Percentiles rank a stretch among this genome's conserved stretches.
Conservation (phyloP, 2,329 filamentous ascomycete genomes). For the Emmonsiellopsis sp. region DNA sequence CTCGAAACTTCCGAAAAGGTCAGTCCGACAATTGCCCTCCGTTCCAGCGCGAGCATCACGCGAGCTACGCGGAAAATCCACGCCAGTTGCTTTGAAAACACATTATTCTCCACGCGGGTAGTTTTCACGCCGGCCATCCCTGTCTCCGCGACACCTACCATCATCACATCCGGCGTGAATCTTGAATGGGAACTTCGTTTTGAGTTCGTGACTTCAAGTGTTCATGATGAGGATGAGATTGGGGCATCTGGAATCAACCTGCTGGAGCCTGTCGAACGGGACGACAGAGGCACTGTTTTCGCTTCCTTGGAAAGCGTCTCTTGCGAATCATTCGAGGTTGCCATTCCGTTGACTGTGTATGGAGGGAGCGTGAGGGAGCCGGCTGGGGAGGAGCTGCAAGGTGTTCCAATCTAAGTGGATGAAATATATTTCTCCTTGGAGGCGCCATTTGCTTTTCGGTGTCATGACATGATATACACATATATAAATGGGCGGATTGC, state of each 20-base stretch:
- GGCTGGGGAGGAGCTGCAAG: constrained; percentile 30
- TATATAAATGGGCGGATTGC: background rate
- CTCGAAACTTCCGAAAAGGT: constrained; percentile 84
- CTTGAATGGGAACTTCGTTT: constrained; percentile 83
- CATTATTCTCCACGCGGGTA: constrained; percentile 68
- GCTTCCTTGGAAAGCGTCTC: constrained; percentile 69
- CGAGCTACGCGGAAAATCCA: constrained; percentile 78
- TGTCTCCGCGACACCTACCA: constrained; percentile 74
- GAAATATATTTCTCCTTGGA: background rate
- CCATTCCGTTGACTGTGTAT: constrained; percentile 76
- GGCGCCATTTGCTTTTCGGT: background rate
- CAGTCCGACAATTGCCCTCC: constrained; percentile 67
- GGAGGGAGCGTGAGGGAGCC: constrained; percentile 43
- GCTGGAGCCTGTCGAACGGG: constrained; percentile 69
- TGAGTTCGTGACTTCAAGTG: constrained; percentile 77
- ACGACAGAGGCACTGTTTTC: constrained; percentile 69
- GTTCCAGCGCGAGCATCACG: constrained; percentile 76
- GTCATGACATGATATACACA: background rate
- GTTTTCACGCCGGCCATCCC: constrained; percentile 81
- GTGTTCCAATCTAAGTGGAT: constrained; percentile 28
- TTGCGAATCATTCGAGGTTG: constrained; percentile 86
- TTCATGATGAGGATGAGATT: constrained; percentile 27
- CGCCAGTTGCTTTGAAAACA: constrained; percentile 68
- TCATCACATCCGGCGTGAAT: constrained; percentile 79
- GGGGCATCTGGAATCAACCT: constrained; percentile 42